Evolutionary conservation across 495 filamentous ascomycete species (phyloP).

Genomic region (Beverwykella pulmonaria): DNA sequence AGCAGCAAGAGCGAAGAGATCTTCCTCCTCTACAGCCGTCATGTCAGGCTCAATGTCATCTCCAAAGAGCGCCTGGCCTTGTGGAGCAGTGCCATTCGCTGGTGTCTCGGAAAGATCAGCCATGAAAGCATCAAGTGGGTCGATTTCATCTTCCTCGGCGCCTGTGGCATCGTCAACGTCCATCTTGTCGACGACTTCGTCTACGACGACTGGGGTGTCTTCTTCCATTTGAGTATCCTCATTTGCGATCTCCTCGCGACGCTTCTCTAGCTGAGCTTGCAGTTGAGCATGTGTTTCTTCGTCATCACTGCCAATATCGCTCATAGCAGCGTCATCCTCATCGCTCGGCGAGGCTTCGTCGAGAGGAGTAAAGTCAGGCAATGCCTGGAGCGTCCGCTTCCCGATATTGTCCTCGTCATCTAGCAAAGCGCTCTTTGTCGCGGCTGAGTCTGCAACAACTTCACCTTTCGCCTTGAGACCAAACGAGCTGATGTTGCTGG

Average conservation of each 20-base stretch:
- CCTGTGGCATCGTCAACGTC: slow-evolving; percentile 50
- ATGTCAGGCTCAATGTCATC: slow-evolving; percentile 78
- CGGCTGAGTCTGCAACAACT: slow-evolving; percentile 65
- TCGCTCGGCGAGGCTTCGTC: slow-evolving; percentile 61
- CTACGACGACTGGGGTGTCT: slow-evolving; percentile 33
- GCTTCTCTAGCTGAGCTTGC: slow-evolving; percentile 69
- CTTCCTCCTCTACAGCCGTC: slow-evolving; percentile 70
- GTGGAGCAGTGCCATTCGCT: slow-evolving; percentile 3
- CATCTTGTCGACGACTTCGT: slow-evolving; percentile 40
- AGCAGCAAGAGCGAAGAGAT: slow-evolving; percentile 84
- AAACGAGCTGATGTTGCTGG: slow-evolving; percentile 79
- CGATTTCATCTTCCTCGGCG: slow-evolving; percentile 66
- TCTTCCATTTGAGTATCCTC: slow-evolving; percentile 53
- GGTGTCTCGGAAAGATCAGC: slow-evolving; percentile 59
- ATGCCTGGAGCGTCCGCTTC: slow-evolving; percentile 61
- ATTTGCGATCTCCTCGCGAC: slow-evolving; percentile 66
- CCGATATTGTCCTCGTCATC: slow-evolving; percentile 84
- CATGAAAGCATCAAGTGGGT: slow-evolving; percentile 98
- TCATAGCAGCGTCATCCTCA: slow-evolving; percentile 67
- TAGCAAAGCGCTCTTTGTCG: slow-evolving; percentile 74
- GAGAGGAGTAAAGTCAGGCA: slow-evolving; percentile 58
- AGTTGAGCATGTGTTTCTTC: slow-evolving; percentile 70
- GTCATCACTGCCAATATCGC: slow-evolving; percentile 79
- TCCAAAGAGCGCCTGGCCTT: slow-evolving; percentile 75
- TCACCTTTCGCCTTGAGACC: slow-evolving; percentile 66